Evolutionary conservation across 352 stramenopile species (phyloP).

Genomic region (Phytophthora parvispora): DNA sequence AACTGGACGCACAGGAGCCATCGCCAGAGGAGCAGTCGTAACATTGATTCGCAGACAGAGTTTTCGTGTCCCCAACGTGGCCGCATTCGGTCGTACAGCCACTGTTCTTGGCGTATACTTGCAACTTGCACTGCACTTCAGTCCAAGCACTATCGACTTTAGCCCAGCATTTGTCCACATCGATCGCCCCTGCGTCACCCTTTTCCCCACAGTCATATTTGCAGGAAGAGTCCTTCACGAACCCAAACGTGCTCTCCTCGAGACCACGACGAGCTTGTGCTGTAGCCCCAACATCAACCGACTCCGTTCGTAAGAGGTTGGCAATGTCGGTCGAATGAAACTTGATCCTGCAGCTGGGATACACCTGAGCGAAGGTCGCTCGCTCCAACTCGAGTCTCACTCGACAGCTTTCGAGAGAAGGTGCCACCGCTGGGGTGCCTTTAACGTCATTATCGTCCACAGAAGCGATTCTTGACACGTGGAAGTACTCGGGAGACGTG

Average conservation of each 20-base stretch:
- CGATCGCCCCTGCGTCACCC: constrained; percentile 6
- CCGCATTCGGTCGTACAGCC: constrained; percentile 25
- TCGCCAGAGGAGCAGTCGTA: constrained; percentile 26
- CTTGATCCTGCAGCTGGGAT: constrained; percentile 28
- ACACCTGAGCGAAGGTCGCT: constrained; percentile 30
- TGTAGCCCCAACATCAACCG: neutral
- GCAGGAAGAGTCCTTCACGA: constrained; percentile 24
- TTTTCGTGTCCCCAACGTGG: constrained; percentile 15
- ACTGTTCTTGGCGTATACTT: constrained; percentile 34
- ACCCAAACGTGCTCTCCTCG: constrained; percentile 22
- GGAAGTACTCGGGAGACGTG: constrained; percentile 8
- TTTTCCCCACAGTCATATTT: constrained; percentile 25
- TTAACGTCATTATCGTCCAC: neutral
- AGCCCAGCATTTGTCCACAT: constrained; percentile 38
- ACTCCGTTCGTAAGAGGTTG: constrained; percentile 23
- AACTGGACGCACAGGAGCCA: constrained; percentile 16
- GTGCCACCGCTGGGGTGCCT: neutral
- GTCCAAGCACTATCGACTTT: constrained; percentile 12
- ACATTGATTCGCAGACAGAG: constrained; percentile 22
- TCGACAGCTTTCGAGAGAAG: neutral
- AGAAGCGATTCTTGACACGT: constrained; percentile 6
- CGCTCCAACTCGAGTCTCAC: constrained; percentile 17
- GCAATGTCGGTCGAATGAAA: constrained; percentile 28
- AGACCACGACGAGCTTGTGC: constrained; percentile 10
- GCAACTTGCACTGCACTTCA: constrained; percentile 20